phyloP scores from a whole-genome alignment of 2,329 filamentous ascomycete genomes.

The Orbilia javanica region DNA sequence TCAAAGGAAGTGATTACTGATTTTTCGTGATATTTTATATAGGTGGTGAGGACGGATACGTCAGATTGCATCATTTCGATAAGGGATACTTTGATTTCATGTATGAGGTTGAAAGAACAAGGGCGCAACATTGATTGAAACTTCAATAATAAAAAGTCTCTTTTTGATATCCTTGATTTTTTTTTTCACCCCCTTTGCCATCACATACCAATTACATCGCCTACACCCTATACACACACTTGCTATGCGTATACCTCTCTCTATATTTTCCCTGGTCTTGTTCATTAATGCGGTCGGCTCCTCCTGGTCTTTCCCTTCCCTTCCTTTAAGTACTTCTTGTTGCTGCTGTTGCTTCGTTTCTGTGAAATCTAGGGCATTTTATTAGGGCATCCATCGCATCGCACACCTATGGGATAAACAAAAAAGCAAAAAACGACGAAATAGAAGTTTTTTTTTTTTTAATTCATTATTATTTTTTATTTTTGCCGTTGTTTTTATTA shows the following conservation, averaged over 20 bases:
- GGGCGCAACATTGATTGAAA: slow-evolving; percentile 52
- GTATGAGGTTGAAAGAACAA: slow-evolving; percentile 86
- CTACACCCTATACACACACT: neutral
- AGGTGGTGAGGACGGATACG: slow-evolving; percentile 95
- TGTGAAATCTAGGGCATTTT: slow-evolving; percentile 38
- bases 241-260: slow-evolving; percentile 9
- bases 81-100: slow-evolving; percentile 98
- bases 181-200: neutral
- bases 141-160: slow-evolving; percentile 3
- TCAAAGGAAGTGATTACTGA: slow-evolving; percentile 15
- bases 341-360: neutral
- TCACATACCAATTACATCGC: neutral
- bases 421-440: neutral
- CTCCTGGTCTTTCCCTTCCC: neutral
- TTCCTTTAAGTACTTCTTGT: neutral
- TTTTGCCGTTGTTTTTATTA: too few relatives aligned
- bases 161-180: neutral
- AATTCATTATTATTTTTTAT: too few relatives aligned
- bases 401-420: slow-evolving; percentile 14
- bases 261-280: neutral
- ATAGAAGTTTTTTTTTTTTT: neutral
- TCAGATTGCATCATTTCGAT: slow-evolving; percentile 98
- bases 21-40: neutral
- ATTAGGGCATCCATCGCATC: slow-evolving; percentile 44
- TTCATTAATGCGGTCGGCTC: slow-evolving; percentile 5